These are phyloP conservation scores for Alternaria incomplexa DNA, from an alignment of 2,329 filamentous ascomycete species.

Conservation along the genomic window DNA sequence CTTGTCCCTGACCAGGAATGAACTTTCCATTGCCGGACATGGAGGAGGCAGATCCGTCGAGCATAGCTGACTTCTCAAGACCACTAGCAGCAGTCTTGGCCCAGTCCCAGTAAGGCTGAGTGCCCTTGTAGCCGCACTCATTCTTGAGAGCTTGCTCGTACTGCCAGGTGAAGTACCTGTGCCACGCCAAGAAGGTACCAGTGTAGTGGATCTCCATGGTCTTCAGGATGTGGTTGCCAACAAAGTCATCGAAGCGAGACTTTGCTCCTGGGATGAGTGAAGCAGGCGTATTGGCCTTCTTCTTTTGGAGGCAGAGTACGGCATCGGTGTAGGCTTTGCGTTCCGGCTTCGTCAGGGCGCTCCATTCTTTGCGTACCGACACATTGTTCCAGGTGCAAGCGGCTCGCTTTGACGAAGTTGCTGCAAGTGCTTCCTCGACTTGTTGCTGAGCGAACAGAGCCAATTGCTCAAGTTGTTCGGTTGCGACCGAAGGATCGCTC, in stretches of 20 bases:
- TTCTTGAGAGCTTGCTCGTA: conserved; percentile 51
- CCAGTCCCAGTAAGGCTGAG: conserved; percentile 61
- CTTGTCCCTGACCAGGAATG: conserved; percentile 34
- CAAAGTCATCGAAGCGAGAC: conserved; percentile 47
- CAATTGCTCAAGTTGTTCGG: conserved; percentile 31
- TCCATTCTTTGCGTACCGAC: conserved; percentile 38
- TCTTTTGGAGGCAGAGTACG: conserved; percentile 42
- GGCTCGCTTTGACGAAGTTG: conserved; percentile 26
- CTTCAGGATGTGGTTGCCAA: conserved; percentile 46
- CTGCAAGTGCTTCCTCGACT: conserved; percentile 22
- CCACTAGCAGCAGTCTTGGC: conserved; percentile 55
- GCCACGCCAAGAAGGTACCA: conserved; percentile 44
- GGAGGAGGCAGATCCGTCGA: conserved; percentile 60
- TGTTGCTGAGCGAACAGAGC: conserved; percentile 26
- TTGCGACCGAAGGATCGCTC: conserved; percentile 27
- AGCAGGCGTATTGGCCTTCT: conserved; percentile 36
- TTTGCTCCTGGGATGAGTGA: conserved; percentile 37
- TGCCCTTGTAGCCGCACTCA: conserved; percentile 52
- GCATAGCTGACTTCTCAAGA: conserved; percentile 55
- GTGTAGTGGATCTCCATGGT: conserved; percentile 45
- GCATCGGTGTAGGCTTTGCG: conserved; percentile 46
- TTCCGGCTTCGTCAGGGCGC: conserved; percentile 29
- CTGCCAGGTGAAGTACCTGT: conserved; percentile 50
- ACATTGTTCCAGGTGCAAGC: conserved; percentile 33
- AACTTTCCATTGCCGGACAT: conserved; percentile 55